Percentiles rank a stretch among this genome's conserved stretches.
Conservation (phyloP, 2,329 filamentous ascomycete genomes). For the Xylariaceae sp. region DNA sequence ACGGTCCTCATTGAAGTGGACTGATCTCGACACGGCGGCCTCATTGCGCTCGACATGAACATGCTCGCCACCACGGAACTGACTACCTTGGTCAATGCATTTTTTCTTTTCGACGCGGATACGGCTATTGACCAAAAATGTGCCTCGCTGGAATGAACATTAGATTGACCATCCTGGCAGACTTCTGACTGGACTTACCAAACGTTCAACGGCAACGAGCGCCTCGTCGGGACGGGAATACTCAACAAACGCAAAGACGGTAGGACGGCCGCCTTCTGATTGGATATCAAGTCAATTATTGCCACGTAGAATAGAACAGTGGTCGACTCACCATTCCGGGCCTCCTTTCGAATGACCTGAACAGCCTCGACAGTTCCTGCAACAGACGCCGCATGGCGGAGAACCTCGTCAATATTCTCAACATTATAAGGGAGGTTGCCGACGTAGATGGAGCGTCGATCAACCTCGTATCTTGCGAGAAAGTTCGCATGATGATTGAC, state of each 20-base stretch:
- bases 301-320: background rate
- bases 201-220: constrained; percentile 34
- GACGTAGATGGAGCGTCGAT: constrained; percentile 36
- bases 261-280: constrained; percentile 23
- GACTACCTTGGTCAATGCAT: constrained; percentile 9
- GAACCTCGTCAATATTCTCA: constrained; percentile 25
- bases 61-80: constrained; percentile 10
- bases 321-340: constrained; percentile 8
- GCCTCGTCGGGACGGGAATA: constrained; percentile 37
- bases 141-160: constrained; percentile 33
- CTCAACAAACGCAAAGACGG: constrained; percentile 38
- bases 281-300: background rate
- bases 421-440: constrained; percentile 30
- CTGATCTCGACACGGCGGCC: constrained; percentile 1
- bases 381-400: constrained; percentile 25
- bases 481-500: constrained; percentile 30
- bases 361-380: constrained; percentile 31
- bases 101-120: constrained; percentile 40
- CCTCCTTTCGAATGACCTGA: constrained; percentile 30
- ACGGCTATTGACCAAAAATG: constrained; percentile 30
- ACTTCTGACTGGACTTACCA: constrained; percentile 35
- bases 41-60: constrained; percentile 3
- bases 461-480: constrained; percentile 33
- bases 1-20: background rate
- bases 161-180: constrained; percentile 4